phyloP scores from a whole-genome alignment of 352 stramenopile genomes.

The Blastocystis sp. region DNA sequence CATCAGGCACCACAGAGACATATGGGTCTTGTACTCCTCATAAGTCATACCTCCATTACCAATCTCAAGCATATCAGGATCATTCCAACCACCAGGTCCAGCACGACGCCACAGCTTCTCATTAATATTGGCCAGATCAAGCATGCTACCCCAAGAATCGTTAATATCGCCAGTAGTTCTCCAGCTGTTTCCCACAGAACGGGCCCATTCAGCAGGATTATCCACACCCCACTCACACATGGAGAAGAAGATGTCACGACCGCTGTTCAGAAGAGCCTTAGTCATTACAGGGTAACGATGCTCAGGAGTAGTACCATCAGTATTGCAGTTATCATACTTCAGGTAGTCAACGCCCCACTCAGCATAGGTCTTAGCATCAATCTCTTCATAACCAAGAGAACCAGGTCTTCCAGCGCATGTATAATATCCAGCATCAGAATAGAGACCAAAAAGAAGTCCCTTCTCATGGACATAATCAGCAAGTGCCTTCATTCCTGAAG shows the following conservation, averaged over 20 bases:
- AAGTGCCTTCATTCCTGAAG: constrained; percentile 70
- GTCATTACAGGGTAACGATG: constrained; percentile 69
- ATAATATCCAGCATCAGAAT: constrained; percentile 69
- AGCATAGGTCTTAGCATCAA: constrained; percentile 72
- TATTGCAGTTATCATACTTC: constrained; percentile 72
- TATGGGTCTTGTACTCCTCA: constrained; percentile 74
- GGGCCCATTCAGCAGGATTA: constrained; percentile 67
- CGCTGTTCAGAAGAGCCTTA: constrained; percentile 67
- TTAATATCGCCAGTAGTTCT: constrained; percentile 73
- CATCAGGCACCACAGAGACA: constrained; percentile 75
- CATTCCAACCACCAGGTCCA: constrained; percentile 74
- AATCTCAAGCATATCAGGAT: constrained; percentile 77
- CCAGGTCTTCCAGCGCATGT: constrained; percentile 71
- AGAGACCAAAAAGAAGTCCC: constrained; percentile 70
- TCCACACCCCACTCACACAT: constrained; percentile 71
- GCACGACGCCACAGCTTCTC: constrained; percentile 71
- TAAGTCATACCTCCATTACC: constrained; percentile 73
- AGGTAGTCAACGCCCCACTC: constrained; percentile 71
- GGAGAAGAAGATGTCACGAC: constrained; percentile 69
- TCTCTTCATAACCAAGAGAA: constrained; percentile 72
- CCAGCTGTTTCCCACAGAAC: constrained; percentile 73
- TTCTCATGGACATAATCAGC: constrained; percentile 71
- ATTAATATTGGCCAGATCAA: constrained; percentile 67
- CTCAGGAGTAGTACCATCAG: constrained; percentile 50
- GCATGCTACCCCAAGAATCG: constrained; percentile 71